Base-by-base conservation (phyloP, 2,329 filamentous ascomycete species). In the Chaetomium sp. region DNA sequence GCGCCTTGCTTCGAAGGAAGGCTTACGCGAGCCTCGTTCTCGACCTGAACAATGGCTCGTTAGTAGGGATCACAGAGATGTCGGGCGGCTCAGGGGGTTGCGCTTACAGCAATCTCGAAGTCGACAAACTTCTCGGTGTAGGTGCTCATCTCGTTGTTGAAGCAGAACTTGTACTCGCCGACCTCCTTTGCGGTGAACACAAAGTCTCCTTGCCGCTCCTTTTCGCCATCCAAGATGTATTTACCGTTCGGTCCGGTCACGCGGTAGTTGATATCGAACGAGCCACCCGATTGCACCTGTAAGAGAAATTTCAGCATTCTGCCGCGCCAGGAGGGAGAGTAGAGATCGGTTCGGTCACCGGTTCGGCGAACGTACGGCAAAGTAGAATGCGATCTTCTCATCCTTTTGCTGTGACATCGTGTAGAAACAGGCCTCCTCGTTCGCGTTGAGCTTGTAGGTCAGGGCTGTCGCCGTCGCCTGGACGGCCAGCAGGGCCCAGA, bases 41-140 rank as follows among this genome's bases (percentile, higher is more conserved):
- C 94, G 75, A 97, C 90, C 92, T 96, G 73, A 66, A 57, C 53
- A 21, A 16, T 12, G 60, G 6, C n/a, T 29, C 65, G 55, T 72
- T 25, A 73, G 68, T 62, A 65, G 38, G 16, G 13, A 25, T 7
- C 10, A 21, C 45, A 12, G 7, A 19, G 6, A 23, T 33, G n/a
- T 4, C 27, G 27, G 29, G 47, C 29, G 53, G 47, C 38, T 49
- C 38, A 12, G 12, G n/a, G 55, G 29, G 29, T 10, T n/a, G 42
- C 60, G 79, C 90, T 68, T 82, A 95, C 94, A 68, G 93, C 86
- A 75, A 99, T 97, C 81, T 99, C 95, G 75, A 99, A 97, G 78
- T 99, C 95, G 69, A 99, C 93, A 76, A 92, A 88, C 82, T 99
- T 99, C 80, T 99, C 95, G 60, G 93, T 90, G 76, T 97, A 97